phyloP scores from a whole-genome alignment of 148 eudicot genomes.

The Agrostemma githago region DNA sequence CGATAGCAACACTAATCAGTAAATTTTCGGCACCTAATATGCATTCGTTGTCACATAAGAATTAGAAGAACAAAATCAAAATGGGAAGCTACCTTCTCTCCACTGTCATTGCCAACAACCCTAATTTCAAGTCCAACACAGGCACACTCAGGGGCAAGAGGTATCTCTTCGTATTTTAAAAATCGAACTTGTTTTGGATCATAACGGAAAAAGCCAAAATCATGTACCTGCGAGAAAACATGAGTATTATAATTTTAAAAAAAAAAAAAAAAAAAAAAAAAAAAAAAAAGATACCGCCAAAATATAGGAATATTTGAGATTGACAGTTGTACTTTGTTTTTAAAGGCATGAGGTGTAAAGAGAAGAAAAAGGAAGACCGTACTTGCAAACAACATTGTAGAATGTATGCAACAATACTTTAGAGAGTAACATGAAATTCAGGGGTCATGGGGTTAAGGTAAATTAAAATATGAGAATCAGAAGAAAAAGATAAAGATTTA shows the following conservation, averaged over 20 bases:
- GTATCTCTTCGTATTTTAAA: constrained; percentile 89
- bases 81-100: constrained; percentile 70
- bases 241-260: constrained; percentile 1
- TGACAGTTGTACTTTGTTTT: background rate
- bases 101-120: constrained; percentile 99
- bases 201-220: constrained; percentile 96
- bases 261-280: constrained; percentile 6
- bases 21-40: background rate
- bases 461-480: no score
- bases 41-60: background rate
- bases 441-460: no score
- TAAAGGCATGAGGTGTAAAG: background rate
- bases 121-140: constrained; percentile 95
- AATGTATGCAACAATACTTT: no score
- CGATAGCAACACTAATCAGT: background rate
- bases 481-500: no score
- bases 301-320: background rate
- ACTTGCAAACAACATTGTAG: no score
- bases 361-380: background rate
- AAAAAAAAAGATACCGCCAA: background rate
- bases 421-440: no score
- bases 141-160: constrained; percentile 98
- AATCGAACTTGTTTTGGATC: constrained; percentile 86
- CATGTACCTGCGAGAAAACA: constrained; percentile 65
- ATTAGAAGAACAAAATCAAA: background rate